phyloP scores from a whole-genome alignment of 345 rosid genomes.

The Murraya paniculata region DNA sequence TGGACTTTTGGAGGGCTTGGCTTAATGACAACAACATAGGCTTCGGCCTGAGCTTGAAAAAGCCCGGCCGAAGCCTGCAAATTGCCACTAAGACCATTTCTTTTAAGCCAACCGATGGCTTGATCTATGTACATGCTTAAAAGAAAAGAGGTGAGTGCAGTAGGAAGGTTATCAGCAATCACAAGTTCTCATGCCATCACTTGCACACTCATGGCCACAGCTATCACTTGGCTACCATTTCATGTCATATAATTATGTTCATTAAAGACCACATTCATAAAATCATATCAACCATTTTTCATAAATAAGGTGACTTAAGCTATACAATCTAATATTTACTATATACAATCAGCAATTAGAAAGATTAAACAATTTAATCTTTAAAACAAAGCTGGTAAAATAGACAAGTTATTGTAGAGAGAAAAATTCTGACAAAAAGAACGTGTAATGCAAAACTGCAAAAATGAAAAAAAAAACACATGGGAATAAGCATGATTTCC shows the following conservation, averaged over 20 bases:
- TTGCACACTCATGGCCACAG: background rate
- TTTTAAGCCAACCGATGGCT: background rate
- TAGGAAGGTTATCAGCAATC: background rate
- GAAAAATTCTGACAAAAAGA: background rate
- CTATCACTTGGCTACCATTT: background rate
- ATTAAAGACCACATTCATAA: background rate
- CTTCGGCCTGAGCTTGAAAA: too few species aligned
- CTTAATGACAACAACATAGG: too few species aligned
- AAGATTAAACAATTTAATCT: background rate
- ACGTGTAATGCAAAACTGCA: constrained; percentile 18
- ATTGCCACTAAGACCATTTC: too few species aligned
- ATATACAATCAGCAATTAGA: too few species aligned
- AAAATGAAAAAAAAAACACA: constrained; percentile 28
- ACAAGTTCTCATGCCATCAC: background rate
- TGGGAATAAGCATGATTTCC: constrained; percentile 27
- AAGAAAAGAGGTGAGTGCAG: background rate
- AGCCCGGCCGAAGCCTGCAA: too few species aligned
- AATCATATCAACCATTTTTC: background rate
- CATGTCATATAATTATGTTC: background rate
- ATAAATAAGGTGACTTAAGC: background rate
- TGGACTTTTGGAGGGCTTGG: too few species aligned
- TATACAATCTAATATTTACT: background rate
- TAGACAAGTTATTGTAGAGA: background rate
- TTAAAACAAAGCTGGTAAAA: background rate
- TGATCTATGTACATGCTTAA: background rate